Base-by-base conservation (phyloP, 2,329 filamentous ascomycete genomes). In the Colletotrichum orchidophilum region DNA sequence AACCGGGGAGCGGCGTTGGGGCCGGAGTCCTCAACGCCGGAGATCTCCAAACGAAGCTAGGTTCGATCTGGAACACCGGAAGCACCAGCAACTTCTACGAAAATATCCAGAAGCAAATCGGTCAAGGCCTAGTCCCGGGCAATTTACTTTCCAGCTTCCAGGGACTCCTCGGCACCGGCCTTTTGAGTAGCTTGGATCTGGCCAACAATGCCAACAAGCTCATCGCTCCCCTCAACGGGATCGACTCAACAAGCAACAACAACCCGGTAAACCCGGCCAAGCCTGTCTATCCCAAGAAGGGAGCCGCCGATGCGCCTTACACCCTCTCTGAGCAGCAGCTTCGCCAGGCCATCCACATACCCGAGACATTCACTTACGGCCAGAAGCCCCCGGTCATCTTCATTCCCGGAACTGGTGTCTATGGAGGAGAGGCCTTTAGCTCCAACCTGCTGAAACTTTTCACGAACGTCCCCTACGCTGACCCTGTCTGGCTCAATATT, bases 401-500 rank as follows among this genome's bases (percentile, higher is more conserved):
- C 12, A 81, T 89, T 6, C 87, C 87, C 3, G 87, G 87, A 2
- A 90, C 88, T 0, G 86, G 84, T 13, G 74, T 81, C 31, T 85
- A 84, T 13, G 87, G 84, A 2, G 84, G 83, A 55, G 77, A 78
- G 31, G 82, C 80, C 39, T 88, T 82, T 72, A 74, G 78, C 9
- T 81, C 79, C 65, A 89, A 86, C 75, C 83, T 87, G 65, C 84
- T 83, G 65, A 86, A 86, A 59, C 78, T 89, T 1, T 78, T 89
- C 11, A 76, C 78, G 2, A 79, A 80, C 29, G 80, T 81, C 1
- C 73, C 75, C 27, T 83, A 82, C 64, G 85, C 80, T 18, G 86
- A 89, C 73, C 83, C 86, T 0, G 83, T 89, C 21, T 90, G 87
- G 84, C 78, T 90, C 24, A 90, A 90, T 74, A 81, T 90, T 15